Evolutionary conservation across 1,284 basidiomycete species (phyloP).

Genomic region (Pyrrhoderma lamaoense): DNA sequence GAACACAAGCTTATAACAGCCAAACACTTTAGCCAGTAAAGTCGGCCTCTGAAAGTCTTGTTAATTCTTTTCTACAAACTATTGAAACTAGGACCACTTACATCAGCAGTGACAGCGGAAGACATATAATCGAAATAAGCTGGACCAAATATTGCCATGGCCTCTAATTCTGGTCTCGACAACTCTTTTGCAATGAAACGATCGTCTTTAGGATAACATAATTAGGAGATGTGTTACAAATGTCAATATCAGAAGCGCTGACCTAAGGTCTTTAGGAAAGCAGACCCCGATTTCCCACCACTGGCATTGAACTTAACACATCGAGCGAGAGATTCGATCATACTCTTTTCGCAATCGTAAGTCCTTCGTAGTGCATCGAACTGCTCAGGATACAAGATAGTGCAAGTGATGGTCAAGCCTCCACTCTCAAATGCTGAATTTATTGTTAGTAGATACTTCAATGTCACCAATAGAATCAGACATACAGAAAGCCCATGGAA

Average conservation of each 20-base stretch:
- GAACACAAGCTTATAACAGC: constrained; percentile 94
- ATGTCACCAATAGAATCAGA: constrained; percentile 12
- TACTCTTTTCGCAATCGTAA: constrained; percentile 89
- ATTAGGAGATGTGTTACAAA: constrained; percentile 4
- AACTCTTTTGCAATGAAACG: constrained; percentile 98
- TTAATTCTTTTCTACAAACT: constrained; percentile 22
- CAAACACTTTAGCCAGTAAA: constrained; percentile 93
- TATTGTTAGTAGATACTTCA: neutral
- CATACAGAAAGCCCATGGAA: constrained; percentile 74
- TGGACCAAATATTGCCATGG: constrained; percentile 95
- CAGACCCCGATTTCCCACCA: constrained; percentile 88
- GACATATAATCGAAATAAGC: constrained; percentile 98
- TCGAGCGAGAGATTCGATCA: constrained; percentile 88
- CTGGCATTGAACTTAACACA: constrained; percentile 96
- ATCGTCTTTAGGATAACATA: constrained; percentile 55
- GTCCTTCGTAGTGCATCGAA: constrained; percentile 91
- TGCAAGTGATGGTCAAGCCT: constrained; percentile 91
- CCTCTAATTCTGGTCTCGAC: constrained; percentile 86
- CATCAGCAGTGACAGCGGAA: constrained; percentile 71
- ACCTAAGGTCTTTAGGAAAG: constrained; percentile 94
- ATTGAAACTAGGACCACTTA: constrained; percentile 30
- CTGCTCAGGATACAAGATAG: constrained; percentile 94
- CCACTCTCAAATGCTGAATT: constrained; percentile 78
- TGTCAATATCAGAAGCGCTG: neutral
- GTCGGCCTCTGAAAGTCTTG: constrained; percentile 70